Percentiles rank a stretch among this genome's conserved stretches.
These are phyloP conservation scores for Theobroma grandiflorum DNA, from an alignment of 441 rosid genomes.

Conservation along the genomic window DNA sequence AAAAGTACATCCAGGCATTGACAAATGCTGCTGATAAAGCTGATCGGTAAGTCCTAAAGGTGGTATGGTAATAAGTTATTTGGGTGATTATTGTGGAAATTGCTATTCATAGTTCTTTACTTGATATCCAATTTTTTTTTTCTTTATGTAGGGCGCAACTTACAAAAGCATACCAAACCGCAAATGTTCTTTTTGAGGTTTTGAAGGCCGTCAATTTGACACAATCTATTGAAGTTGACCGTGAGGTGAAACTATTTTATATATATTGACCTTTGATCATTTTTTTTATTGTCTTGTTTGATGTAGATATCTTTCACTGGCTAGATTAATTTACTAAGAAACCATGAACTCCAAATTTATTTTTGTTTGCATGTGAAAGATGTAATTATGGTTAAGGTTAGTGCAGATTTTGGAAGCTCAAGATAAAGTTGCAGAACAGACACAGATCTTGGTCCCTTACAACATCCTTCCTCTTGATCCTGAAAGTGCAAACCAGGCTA, in stretches of 20 bases:
- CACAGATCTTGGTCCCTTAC: slow-evolving; percentile 87
- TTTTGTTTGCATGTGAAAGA: background rate
- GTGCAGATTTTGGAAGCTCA: slow-evolving; percentile 94
- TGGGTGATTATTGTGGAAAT: background rate
- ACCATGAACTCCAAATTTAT: background rate
- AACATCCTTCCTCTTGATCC: slow-evolving; percentile 99
- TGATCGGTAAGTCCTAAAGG: slow-evolving; percentile 72
- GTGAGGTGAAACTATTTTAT: slow-evolving; percentile 65
- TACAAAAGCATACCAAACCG: slow-evolving; percentile 99
- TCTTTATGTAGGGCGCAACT: slow-evolving; percentile 80
- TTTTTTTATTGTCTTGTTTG: slow-evolving; percentile 6
- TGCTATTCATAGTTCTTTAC: slow-evolving; percentile 2
- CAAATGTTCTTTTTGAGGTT: slow-evolving; percentile 99
- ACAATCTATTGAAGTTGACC: slow-evolving; percentile 94
- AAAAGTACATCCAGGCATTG: slow-evolving; percentile 93
- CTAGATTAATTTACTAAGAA: background rate
- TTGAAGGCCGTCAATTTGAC: slow-evolving; percentile 94
- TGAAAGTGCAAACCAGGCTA: slow-evolving; percentile 96
- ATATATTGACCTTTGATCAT: slow-evolving; percentile 21
- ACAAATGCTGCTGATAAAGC: slow-evolving; percentile 98
- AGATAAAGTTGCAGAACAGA: slow-evolving; percentile 90
- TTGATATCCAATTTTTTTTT: slow-evolving; percentile 29
- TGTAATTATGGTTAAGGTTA: slow-evolving; percentile 34
- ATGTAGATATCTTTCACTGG: background rate
- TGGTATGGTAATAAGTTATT: background rate